phyloP scores from a whole-genome alignment of 345 rosid genomes.

The Clausena lansium region DNA sequence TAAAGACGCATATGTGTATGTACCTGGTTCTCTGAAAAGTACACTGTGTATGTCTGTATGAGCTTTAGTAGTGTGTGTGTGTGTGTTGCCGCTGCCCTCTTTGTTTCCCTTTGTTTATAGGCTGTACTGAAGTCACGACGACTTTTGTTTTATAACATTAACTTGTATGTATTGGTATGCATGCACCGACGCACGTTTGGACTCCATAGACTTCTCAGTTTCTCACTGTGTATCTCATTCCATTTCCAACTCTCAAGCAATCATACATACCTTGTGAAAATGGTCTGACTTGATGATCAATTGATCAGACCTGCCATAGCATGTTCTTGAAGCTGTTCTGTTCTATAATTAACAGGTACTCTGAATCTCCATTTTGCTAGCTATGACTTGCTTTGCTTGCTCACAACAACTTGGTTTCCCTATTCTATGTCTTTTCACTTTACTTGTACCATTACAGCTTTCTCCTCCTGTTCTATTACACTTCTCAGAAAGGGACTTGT shows the following conservation, averaged over 20 bases:
- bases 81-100: rapidly evolving
- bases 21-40: too few species aligned
- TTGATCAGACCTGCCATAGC: background rate
- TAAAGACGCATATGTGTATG: too few species aligned
- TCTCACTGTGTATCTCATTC: background rate
- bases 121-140: background rate
- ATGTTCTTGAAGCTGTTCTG: conserved; percentile 2
- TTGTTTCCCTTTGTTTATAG: background rate
- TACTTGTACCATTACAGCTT: background rate
- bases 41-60: too few species aligned
- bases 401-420: background rate
- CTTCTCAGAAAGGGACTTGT: background rate
- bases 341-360: conserved; percentile 5
- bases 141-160: background rate
- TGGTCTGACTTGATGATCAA: background rate
- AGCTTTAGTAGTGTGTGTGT: too few species aligned
- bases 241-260: background rate
- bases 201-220: background rate
- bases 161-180: background rate
- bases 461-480: background rate
- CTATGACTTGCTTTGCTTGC: background rate
- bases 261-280: background rate
- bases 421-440: too few species aligned
- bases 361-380: background rate
- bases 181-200: conserved; percentile 1